Evolutionary conservation across 2,329 filamentous ascomycete species (phyloP).

Genomic region (Aspergillus sp.): DNA sequence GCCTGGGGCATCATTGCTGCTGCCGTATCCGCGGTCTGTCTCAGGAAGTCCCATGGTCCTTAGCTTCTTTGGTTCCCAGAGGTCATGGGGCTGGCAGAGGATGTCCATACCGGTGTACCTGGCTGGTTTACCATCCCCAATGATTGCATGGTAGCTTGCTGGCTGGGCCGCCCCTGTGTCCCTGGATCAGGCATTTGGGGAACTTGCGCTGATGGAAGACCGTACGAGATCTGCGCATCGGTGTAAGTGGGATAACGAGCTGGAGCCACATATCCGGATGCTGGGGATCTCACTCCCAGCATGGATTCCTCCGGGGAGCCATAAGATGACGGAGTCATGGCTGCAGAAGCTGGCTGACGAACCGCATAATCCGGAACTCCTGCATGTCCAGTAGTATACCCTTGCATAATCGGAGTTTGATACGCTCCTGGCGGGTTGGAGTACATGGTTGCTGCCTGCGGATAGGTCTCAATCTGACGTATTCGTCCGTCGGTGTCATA

Average conservation of each 20-base stretch:
- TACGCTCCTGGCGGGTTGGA: slow-evolving; percentile 24
- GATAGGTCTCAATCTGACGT: slow-evolving; percentile 16
- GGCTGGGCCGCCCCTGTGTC: slow-evolving; percentile 16
- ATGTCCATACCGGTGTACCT: slow-evolving; percentile 31
- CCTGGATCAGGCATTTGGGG: slow-evolving; percentile 25
- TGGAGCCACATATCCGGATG: slow-evolving; percentile 9
- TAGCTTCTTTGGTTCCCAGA: slow-evolving; percentile 14
- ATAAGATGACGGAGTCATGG: slow-evolving; percentile 10
- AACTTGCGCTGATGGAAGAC: slow-evolving; percentile 24
- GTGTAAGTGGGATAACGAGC: slow-evolving; percentile 13
- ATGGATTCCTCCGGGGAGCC: slow-evolving; percentile 11
- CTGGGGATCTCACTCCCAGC: slow-evolving; percentile 12
- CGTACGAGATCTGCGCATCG: slow-evolving; percentile 14
- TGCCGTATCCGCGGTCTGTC: slow-evolving; percentile 29
- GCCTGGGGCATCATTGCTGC: slow-evolving; percentile 30
- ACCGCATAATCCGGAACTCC: slow-evolving; percentile 26
- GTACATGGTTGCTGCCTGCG: slow-evolving; percentile 26
- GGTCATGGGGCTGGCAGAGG: slow-evolving; percentile 15
- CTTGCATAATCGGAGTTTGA: slow-evolving; percentile 26
- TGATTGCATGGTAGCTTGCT: slow-evolving; percentile 31
- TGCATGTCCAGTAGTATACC: slow-evolving; percentile 18
- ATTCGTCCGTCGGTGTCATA: too few relatives aligned
- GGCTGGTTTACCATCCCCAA: slow-evolving; percentile 25
- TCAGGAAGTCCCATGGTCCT: slow-evolving; percentile 9
- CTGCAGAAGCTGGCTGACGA: slow-evolving; percentile 16